Conservation (phyloP, 257 asterid genomes). For the Solanum ossicruentum region DNA sequence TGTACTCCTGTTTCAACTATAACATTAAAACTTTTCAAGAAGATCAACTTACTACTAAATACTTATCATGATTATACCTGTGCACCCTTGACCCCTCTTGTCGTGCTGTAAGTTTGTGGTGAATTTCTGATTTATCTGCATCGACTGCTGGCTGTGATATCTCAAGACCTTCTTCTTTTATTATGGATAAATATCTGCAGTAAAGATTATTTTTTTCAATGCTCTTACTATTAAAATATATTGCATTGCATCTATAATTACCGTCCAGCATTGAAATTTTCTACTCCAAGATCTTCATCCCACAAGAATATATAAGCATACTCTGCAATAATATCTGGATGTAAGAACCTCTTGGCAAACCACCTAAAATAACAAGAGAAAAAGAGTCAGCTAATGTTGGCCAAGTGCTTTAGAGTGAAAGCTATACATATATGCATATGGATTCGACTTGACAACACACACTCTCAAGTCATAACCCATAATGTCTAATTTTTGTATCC, state of each 20-base stretch:
- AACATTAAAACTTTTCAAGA: not conserved
- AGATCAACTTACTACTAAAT: not conserved
- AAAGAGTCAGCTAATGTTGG: not conserved
- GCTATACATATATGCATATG: not conserved
- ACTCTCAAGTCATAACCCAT: not conserved
- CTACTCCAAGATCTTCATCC: conserved; percentile 84
- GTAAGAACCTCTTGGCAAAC: conserved; percentile 84
- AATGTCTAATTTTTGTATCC: not conserved
- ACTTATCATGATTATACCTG: conserved; percentile 22
- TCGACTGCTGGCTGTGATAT: conserved; percentile 87
- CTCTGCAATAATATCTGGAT: conserved; percentile 58
- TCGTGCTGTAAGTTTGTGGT: conserved; percentile 51
- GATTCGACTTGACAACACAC: too few relatives aligned
- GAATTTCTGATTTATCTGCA: conserved; percentile 42
- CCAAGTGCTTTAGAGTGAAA: not conserved
- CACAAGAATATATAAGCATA: conserved; percentile 61
- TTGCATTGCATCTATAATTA: not conserved
- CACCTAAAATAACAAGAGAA: conserved; percentile 35
- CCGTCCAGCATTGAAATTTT: conserved; percentile 56
- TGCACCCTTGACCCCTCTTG: conserved; percentile 36
- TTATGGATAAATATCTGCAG: conserved; percentile 46
- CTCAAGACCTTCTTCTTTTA: conserved; percentile 54
- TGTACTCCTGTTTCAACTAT: conserved; percentile 25
- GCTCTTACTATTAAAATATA: not conserved
- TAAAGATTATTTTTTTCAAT: not conserved